Evolutionary conservation across 768 basidiomycete genomes (phyloP).

Genomic region (Boletus subcaerulescens): DNA sequence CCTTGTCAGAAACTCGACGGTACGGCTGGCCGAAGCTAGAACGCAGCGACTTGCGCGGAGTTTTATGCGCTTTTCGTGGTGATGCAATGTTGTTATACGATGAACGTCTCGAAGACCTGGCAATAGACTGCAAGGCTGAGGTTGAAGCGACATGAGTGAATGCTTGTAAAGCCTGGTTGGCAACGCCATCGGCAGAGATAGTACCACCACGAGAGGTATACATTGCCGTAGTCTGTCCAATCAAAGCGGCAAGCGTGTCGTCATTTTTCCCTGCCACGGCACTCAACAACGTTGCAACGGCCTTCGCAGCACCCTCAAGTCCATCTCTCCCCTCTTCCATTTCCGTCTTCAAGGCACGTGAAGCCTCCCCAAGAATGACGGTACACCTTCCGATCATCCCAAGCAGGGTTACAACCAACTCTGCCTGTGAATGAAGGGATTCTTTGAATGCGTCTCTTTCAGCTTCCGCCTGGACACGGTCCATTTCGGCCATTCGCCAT

Average conservation of each 20-base stretch:
- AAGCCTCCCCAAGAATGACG: conserved; percentile 62
- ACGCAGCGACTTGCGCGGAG: conserved; percentile 74
- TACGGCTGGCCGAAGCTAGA: conserved; percentile 61
- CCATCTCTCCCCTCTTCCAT: conserved; percentile 33
- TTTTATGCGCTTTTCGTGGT: conserved; percentile 51
- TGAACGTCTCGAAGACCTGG: conserved; percentile 41
- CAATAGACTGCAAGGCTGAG: conserved; percentile 46
- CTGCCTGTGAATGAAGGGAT: conserved; percentile 62
- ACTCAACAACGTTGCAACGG: conserved; percentile 50
- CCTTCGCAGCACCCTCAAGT: conserved; percentile 43
- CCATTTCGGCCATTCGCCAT: conserved; percentile 67
- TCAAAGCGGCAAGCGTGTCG: conserved; percentile 58
- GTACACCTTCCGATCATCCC: conserved; percentile 82
- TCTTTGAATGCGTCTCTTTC: conserved; percentile 62
- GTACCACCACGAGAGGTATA: conserved; percentile 44
- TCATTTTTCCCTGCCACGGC: conserved; percentile 66
- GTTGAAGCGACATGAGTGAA: conserved; percentile 47
- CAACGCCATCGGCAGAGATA: conserved; percentile 46
- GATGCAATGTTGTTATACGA: conserved; percentile 41
- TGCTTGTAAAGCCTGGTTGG: conserved; percentile 41
- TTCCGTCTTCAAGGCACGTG: conserved; percentile 41
- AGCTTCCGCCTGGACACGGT: conserved; percentile 60
- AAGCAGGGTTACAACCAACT: conserved; percentile 65
- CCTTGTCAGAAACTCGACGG: conserved; percentile 61
- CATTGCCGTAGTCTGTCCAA: conserved; percentile 64